Evolutionary conservation across 2,329 filamentous ascomycete species (phyloP).

Genomic region (Trichoderma koningii): DNA sequence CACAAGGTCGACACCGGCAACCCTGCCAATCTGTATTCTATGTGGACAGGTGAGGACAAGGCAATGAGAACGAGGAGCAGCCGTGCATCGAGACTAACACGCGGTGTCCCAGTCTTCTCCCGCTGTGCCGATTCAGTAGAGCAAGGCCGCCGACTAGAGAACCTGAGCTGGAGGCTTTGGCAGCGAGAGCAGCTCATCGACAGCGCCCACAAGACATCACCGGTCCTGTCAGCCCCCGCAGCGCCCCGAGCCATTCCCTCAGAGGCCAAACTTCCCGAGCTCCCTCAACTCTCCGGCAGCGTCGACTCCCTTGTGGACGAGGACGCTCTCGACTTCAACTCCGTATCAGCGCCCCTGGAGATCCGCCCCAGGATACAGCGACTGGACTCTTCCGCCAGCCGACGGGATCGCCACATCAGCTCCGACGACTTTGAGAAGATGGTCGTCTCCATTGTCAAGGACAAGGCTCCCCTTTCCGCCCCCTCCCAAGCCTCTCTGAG

Average conservation of each 20-base stretch:
- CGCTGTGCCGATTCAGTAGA: constrained; percentile 93
- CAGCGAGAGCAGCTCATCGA: constrained; percentile 79
- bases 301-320: constrained; percentile 75
- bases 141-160: constrained; percentile 88
- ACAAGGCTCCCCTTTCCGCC: constrained; percentile 64
- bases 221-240: constrained; percentile 44
- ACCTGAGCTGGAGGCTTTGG: constrained; percentile 95
- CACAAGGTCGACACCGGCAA: constrained; percentile 94
- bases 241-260: constrained; percentile 54
- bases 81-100: constrained; percentile 1
- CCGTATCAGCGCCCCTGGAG: constrained; percentile 57
- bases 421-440: constrained; percentile 91
- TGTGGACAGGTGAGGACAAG: constrained; percentile 83
- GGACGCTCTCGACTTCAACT: constrained; percentile 61
- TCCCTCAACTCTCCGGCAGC: constrained; percentile 75
- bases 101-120: constrained; percentile 70
- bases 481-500: constrained; percentile 40
- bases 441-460: constrained; percentile 88
- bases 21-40: constrained; percentile 89
- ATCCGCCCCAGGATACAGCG: constrained; percentile 69
- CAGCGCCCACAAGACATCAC: constrained; percentile 58
- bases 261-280: constrained; percentile 49
- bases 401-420: constrained; percentile 84
- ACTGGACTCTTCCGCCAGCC: constrained; percentile 70
- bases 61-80: not conserved